A percentile compares a stretch with the other conserved stretches of the same genome.
phyloP scores from a whole-genome alignment of 2,329 filamentous ascomycete genomes.

The Alternaria burnsii region DNA sequence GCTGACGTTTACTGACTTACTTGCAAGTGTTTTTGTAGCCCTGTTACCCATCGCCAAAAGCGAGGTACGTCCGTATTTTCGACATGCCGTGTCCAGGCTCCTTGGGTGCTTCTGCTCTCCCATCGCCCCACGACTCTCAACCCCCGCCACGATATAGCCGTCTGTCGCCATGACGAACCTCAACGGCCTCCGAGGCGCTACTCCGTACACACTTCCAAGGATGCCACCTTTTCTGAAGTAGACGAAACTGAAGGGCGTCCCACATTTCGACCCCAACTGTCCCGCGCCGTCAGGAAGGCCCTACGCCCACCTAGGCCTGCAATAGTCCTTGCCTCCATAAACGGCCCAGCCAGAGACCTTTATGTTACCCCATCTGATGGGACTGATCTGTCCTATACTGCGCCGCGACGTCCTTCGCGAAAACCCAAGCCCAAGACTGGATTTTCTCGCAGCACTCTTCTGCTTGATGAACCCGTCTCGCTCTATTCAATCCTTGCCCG shows the following conservation, averaged over 20 bases:
- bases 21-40: slow-evolving; percentile 2
- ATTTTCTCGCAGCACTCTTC: neutral
- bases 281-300: slow-evolving; percentile 27
- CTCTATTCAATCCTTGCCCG: slow-evolving; percentile 41
- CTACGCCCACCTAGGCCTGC: slow-evolving; percentile 30
- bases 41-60: neutral
- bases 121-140: neutral
- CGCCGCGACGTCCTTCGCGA: slow-evolving; percentile 1
- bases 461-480: slow-evolving; percentile 21
- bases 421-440: neutral
- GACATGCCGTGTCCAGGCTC: neutral
- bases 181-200: slow-evolving; percentile 1
- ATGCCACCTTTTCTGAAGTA: neutral
- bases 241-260: neutral
- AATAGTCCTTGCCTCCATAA: slow-evolving; percentile 32
- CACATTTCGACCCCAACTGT: slow-evolving; percentile 21
- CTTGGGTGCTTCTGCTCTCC: neutral
- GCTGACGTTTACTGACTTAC: slow-evolving; percentile 3
- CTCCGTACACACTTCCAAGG: neutral
- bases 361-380: slow-evolving; percentile 26
- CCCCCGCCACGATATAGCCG: neutral
- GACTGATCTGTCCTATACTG: slow-evolving; percentile 25
- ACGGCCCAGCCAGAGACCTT: slow-evolving; percentile 23
- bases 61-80: neutral
- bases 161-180: slow-evolving; percentile 13